Evolutionary conservation across 2,329 filamentous ascomycete genomes (phyloP).

Genomic region (Phialophora tarda): DNA sequence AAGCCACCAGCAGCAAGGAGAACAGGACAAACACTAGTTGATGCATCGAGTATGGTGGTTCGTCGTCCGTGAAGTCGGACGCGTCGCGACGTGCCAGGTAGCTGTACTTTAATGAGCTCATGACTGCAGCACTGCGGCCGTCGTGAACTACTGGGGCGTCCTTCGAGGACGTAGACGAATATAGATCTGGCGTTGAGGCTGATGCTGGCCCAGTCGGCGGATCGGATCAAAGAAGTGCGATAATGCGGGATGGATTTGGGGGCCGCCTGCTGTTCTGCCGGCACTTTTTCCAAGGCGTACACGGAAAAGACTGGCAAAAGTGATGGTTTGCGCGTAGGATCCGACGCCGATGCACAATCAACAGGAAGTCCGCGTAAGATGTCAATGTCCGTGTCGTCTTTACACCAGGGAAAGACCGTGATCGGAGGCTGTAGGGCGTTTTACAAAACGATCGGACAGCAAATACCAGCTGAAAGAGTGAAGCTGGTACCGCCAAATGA

Average conservation of each 20-base stretch:
- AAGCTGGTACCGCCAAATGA: constrained; percentile 60
- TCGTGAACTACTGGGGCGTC: constrained; percentile 25
- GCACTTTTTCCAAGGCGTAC: neutral
- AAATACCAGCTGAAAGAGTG: constrained; percentile 64
- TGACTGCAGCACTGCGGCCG: constrained; percentile 18
- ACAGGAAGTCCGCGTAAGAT: constrained; percentile 22
- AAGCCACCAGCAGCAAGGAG: constrained; percentile 73
- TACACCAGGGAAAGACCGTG: constrained; percentile 27
- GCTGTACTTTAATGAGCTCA: constrained; percentile 29
- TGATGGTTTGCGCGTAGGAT: constrained; percentile 13
- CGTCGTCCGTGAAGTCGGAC: constrained; percentile 47
- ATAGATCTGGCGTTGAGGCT: constrained; percentile 33
- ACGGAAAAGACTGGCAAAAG: constrained; percentile 6
- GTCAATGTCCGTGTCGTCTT: constrained; percentile 16
- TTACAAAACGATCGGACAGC: constrained; percentile 55
- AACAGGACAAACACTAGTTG: constrained; percentile 81
- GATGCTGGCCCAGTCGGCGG: constrained; percentile 27
- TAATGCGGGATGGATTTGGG: constrained; percentile 25
- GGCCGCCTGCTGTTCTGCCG: constrained; percentile 10
- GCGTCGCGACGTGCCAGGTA: constrained; percentile 24
- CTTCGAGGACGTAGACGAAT: constrained; percentile 32
- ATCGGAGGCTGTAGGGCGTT: constrained; percentile 23
- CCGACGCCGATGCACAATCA: constrained; percentile 17
- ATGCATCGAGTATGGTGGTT: constrained; percentile 66
- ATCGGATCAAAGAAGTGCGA: constrained; percentile 26